Base-by-base conservation (phyloP, 2,329 filamentous ascomycete genomes). In the Aspergillus hiratsukae region DNA sequence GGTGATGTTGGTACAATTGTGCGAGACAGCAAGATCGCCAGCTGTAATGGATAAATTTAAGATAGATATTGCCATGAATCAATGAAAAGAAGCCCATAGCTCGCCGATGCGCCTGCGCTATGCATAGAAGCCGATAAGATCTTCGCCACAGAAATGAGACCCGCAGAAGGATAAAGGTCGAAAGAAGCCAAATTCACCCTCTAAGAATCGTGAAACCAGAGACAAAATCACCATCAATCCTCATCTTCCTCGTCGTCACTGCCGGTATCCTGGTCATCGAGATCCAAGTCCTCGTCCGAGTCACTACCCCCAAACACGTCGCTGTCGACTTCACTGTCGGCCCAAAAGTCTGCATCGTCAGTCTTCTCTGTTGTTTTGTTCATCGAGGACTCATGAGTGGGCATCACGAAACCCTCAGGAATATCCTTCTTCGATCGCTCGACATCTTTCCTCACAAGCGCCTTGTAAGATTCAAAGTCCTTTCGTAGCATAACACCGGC, bases 401-500 rank as follows among this genome's bases (percentile, higher is more conserved):
- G 94, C 88, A 97, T 93, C 54, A 84, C 80, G 61, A 92, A 92
- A 0, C 83, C 91, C 0, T 78, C 76, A 0, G 94, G 93, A 2
- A 96, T 91, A 68, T 96, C 90, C 61, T 81, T 77, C 75, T 90
- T 90, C 11, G 90, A 92, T 48, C 77, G 78, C 61, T 88, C 85
- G 4, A 94, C 87, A 31, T 91, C 84, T 46, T 85, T 82, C 60
- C 77, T 80, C 1, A 93, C 90, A 65, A 81, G 82, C 46, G 78
- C 75, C 68, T 90, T 86, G 79, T 96, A 99, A 31, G 79, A 74
- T 1, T 80, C 78, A 0, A 85, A 85, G 31, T 87, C 76, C 64
- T 92, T 90, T 58, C 93, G 87, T 67, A 95, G 87, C 79, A 91
- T 83, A 25, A 97, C 88, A 56, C 90, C 86, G 1, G 94, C 93